Evolutionary conservation across 768 basidiomycete genomes (phyloP), one percentile per base, ranked within the genome.

Genomic region (Mycena polygramma): DNA sequence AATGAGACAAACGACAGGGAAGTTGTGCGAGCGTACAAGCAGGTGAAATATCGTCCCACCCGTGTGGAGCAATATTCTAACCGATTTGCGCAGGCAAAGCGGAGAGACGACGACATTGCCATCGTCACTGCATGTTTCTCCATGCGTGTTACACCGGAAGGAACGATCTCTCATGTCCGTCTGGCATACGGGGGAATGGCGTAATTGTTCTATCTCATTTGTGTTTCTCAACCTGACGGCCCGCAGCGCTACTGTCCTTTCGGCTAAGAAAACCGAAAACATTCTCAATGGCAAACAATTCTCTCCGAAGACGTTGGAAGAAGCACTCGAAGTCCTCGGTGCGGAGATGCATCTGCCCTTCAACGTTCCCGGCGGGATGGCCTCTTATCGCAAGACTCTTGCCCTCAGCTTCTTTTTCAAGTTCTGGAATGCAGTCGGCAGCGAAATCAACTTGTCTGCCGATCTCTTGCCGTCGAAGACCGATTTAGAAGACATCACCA

Each of bases 391-490:
- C 57, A 74, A 74, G 55, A 74, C 73, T 9, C 73, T 74, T 20
- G 73, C 73, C n/a, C 70, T 74, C 55, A 74, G 73, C 61, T 74
- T 74, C 73, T 74, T 74, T 57, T 74, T 74, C 70, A 74, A 72
- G 45, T 74, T 74, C 55, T 74, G 73, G 73, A 69, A 58, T 22
- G 51, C 58, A 20, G 73, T 72, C 24, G 61, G 66, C 26, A 66
- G 64, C n/a, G 73, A 74, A 48, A 60, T 74, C 37, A 64, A 71
- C 17, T 35, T 74, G 24, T n/a, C 70, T 7, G 36, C 51, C 30
- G 69, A 74, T n/a, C 62, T 69, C 11, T 24, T 68, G 5, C 67
- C 69, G 14, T 63, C 63, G 1, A 15, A 57, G 7, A 41, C 60
- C 20, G 69, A 71, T 24, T n/a, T 74, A 14, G 67, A 45, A 7